Evolutionary conservation across 257 asterid species (phyloP).

Genomic region (Jasminum sambac): DNA sequence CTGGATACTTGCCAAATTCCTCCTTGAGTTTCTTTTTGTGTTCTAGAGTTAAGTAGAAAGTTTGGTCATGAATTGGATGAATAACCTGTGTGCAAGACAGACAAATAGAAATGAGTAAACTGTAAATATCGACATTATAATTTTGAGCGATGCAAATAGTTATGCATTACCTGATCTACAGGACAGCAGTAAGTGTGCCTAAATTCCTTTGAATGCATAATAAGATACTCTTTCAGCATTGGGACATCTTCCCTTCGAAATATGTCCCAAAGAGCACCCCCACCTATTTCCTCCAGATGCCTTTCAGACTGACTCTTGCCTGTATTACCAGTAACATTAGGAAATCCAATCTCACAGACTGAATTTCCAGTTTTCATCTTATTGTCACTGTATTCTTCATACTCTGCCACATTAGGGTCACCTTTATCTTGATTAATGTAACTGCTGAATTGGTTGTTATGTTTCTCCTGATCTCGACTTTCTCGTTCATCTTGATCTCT

Average conservation of each 20-base stretch:
- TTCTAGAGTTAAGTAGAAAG: conserved; percentile 71
- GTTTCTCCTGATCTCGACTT: conserved; percentile 21
- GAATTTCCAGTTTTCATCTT: conserved; percentile 1
- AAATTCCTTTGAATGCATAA: conserved; percentile 67
- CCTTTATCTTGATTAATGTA: neutral
- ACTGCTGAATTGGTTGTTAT: conserved; percentile 6
- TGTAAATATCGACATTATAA: neutral
- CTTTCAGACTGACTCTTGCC: conserved; percentile 10
- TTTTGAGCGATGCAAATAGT: neutral
- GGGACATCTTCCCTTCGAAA: conserved; percentile 89
- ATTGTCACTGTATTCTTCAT: neutral
- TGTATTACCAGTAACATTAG: neutral
- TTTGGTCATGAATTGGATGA: conserved; percentile 93
- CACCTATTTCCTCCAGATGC: conserved; percentile 38
- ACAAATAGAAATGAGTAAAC: conserved; percentile 6
- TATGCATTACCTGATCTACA: conserved; percentile 58
- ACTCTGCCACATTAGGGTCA: neutral
- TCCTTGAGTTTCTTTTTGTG: conserved; percentile 78
- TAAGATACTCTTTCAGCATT: conserved; percentile 66
- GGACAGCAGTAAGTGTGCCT: conserved; percentile 84
- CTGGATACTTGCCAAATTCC: conserved; percentile 62
- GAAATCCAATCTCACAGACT: neutral
- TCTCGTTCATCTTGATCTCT: conserved; percentile 73
- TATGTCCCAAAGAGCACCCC: conserved; percentile 94
- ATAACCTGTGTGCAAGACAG: conserved; percentile 54